Conservation (phyloP, 768 basidiomycete genomes). For the Tremella mesenterica region DNA sequence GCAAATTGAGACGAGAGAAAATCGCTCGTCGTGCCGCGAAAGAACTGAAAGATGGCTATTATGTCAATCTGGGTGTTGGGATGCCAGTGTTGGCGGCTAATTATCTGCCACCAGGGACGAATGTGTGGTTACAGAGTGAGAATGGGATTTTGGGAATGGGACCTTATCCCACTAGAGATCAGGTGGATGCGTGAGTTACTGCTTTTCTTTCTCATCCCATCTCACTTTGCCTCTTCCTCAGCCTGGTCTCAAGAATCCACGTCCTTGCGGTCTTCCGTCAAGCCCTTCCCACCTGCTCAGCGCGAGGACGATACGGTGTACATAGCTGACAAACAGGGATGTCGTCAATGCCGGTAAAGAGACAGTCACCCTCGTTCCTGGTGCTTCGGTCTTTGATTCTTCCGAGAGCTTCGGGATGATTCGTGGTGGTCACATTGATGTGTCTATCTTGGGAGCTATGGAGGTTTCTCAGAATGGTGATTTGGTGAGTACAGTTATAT, state of each 20-base stretch:
- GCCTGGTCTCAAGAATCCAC: too few relatives aligned
- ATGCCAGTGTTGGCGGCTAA: slow-evolving; percentile 46
- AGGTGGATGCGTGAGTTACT: slow-evolving; percentile 43
- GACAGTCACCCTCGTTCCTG: slow-evolving; percentile 12
- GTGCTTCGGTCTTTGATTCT: slow-evolving; percentile 15
- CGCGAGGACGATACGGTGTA: neutral
- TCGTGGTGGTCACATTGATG: slow-evolving; percentile 49
- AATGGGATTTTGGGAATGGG: slow-evolving; percentile 48
- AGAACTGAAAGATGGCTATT: slow-evolving; percentile 34
- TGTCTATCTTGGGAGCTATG: slow-evolving; percentile 85
- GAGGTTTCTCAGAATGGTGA: slow-evolving; percentile 84
- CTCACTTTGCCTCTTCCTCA: neutral
- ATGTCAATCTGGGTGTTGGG: slow-evolving; percentile 47
- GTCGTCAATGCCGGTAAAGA: slow-evolving; percentile 42
- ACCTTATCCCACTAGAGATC: slow-evolving; percentile 44
- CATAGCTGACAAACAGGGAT: slow-evolving; percentile 9
- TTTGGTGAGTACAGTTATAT: slow-evolving; percentile 48
- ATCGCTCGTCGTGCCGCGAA: slow-evolving; percentile 36
- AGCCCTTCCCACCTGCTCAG: too few relatives aligned
- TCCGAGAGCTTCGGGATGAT: slow-evolving; percentile 13
- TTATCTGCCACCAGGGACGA: slow-evolving; percentile 41
- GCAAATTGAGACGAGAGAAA: slow-evolving; percentile 12
- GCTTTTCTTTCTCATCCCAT: neutral
- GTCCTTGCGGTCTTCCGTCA: too few relatives aligned
- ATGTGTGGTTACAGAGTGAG: slow-evolving; percentile 46